phyloP scores from a whole-genome alignment of 192 early-diverging fungal genomes.

The Podila clonocystis region DNA sequence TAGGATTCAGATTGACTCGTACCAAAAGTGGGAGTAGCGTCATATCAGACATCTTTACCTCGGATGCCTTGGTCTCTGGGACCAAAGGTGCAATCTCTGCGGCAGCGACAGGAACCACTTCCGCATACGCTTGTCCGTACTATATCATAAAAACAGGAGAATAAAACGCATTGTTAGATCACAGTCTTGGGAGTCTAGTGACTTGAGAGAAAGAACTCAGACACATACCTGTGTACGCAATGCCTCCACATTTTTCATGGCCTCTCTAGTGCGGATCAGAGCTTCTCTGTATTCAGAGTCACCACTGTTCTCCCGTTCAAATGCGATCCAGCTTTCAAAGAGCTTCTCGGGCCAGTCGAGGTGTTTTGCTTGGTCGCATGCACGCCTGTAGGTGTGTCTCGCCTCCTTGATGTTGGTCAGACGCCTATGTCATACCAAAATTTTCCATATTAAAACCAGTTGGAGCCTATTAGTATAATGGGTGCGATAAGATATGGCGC shows the following conservation, averaged over 20 bases:
- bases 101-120: background rate
- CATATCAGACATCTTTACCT: background rate
- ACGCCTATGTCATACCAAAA: constrained; percentile 1
- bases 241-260: constrained; percentile 27
- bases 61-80: background rate
- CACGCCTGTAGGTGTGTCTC: constrained; percentile 16
- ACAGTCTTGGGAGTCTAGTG: too few relatives aligned
- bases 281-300: constrained; percentile 25
- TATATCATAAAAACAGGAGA: background rate
- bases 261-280: constrained; percentile 8
- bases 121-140: background rate
- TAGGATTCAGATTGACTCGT: background rate
- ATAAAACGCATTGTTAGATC: too few relatives aligned
- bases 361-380: constrained; percentile 12
- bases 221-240: constrained; percentile 16
- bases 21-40: background rate
- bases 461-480: background rate
- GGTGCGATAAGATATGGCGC: background rate
- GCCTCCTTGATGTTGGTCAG: constrained; percentile 16
- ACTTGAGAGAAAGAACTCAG: too few relatives aligned
- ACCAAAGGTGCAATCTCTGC: background rate
- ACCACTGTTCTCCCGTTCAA: constrained; percentile 24
- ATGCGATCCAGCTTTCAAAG: constrained; percentile 32
- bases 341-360: constrained; percentile 46
- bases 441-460: background rate